Evolutionary conservation across 2,329 filamentous ascomycete genomes (phyloP), one percentile per base, ranked within the genome.

Genomic region (Pseudophaeomoniella oleicola): DNA sequence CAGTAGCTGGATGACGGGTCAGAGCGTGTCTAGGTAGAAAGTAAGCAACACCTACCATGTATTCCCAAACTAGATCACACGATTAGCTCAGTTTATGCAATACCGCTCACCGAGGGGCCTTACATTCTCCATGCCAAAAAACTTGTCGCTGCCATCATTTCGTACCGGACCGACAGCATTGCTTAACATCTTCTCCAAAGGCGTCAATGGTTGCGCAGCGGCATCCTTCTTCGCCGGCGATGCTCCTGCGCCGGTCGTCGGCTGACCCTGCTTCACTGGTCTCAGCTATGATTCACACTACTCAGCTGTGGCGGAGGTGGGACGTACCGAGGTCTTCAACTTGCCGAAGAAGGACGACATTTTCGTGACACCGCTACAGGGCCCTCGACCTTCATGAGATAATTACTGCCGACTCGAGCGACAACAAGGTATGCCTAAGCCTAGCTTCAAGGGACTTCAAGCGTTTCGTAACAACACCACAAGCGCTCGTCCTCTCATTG

Each of bases 101-200:
- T 32, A 17, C 6, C 16, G 22, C 15, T 17, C 36, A 34, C 22
- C 27, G 37, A 37, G 42, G 38, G 42, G 36, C 67, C 83, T 62
- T 69, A 96, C 88, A 63, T 98, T 98, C 62, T 98, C 90, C 57
- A 96, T 80, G 12, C 90, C 90, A 62, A 92, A 96, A 65, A 94
- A 98, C 64, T 94, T 93, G 64, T 96, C 90, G 55, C 83, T 94
- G 37, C 90, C 90, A 60, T 96, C 87, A 47, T 72, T 67, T 51
- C 85, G 77, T 46, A 92, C 63, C 2, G 87, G 77, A 3, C 86
- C 87, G 9, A n/a, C 22, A 40, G 83, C 77, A 58, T 84, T 80
- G 49, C 77, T 72, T 19, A 98, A 69, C 69, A 92, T 81, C 66
- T 85, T 76, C 59, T 79, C 73, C 19, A 79, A 56, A 30, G 72